Percentiles rank a stretch among this genome's conserved stretches.
phyloP scores from a whole-genome alignment of 495 filamentous ascomycete species.

The Staphylotrichum longicolle region DNA sequence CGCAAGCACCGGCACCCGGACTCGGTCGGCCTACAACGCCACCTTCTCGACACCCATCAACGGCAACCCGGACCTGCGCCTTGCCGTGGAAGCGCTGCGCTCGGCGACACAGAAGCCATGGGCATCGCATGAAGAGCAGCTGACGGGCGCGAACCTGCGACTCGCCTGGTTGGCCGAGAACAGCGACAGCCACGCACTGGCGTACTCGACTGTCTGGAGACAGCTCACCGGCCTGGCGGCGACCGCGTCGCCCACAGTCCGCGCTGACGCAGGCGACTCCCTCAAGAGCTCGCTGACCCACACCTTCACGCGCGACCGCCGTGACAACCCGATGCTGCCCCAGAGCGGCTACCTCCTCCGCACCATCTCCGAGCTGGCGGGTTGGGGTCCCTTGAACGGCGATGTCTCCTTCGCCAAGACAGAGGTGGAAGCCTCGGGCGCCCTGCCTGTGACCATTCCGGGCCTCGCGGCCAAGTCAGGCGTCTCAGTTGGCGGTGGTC shows the following conservation, averaged over 20 bases:
- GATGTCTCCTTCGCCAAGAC: slow-evolving; percentile 89
- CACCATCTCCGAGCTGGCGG: slow-evolving; percentile 75
- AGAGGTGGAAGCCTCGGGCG: slow-evolving; percentile 75
- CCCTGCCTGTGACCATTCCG: slow-evolving; percentile 67
- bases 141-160: slow-evolving; percentile 76
- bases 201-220: slow-evolving; percentile 80
- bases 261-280: slow-evolving; percentile 83
- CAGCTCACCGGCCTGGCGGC: slow-evolving; percentile 75
- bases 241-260: slow-evolving; percentile 73
- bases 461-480: slow-evolving; percentile 67
- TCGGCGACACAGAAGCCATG: slow-evolving; percentile 82
- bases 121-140: slow-evolving; percentile 87
- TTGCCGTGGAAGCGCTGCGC: slow-evolving; percentile 71
- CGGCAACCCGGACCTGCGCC: slow-evolving; percentile 74
- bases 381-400: slow-evolving; percentile 77
- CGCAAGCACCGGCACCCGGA: slow-evolving; percentile 82
- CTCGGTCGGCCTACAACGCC: slow-evolving; percentile 82
- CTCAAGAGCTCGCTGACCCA: slow-evolving; percentile 84
- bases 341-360: slow-evolving; percentile 75
- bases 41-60: slow-evolving; percentile 74
- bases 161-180: slow-evolving; percentile 64
- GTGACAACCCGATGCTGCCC: slow-evolving; percentile 81
- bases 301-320: slow-evolving; percentile 72
- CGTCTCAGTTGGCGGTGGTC: slow-evolving; percentile 52
- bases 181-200: slow-evolving; percentile 67